Evolutionary conservation across 1,284 basidiomycete species (phyloP), one percentile per base, ranked within the genome.

Genomic region (Coriolopsis trogii): DNA sequence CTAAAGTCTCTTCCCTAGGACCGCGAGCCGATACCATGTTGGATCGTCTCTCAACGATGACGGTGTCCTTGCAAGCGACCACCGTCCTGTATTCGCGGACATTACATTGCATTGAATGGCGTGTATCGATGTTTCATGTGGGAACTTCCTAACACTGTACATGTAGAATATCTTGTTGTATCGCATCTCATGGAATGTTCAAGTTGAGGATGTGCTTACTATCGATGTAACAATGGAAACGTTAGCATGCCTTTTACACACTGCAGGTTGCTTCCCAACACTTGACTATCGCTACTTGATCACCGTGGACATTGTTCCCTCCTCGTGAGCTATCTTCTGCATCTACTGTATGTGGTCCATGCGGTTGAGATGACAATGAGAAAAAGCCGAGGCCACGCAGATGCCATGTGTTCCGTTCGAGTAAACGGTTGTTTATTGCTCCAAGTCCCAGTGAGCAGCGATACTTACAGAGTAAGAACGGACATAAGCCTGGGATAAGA

Each of bases 11-110:
- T 13, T 18, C n/a, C 25, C 6, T 5, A 79, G 76, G 79, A 64
- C 62, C 23, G 63, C 70, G 4, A 47, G 64, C 25, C 61, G 61
- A 6, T 78, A 78, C 54, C 71, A 71, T 39, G 76, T 80, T 10
- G 73, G 67, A 12, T 69, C 71, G 2, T 70, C 74, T 0, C 64
- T 78, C 26, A 71, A 74, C 4, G 81, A 82, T 52, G 80, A 82
- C 55, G 81, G 81, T 1, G 61, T 79, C n/a, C 69, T 81, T 34
- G 74, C 74, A 6, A 82, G 81, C 53, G 81, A 84, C 58, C 81
- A 84, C 61, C 73, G 80, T 1, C 81, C 79, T 5, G 78, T 82
- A 6, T 77, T 79, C 53, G 71, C 68, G 3, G 79, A 82, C 49
- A 52, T 59, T 45, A 59, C 58, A 46, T 43, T 59, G 34, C 48